Evolutionary conservation across 1,284 basidiomycete genomes (phyloP), one percentile per base, ranked within the genome.

Genomic region (Microbotryum lychnidis-dioicae): DNA sequence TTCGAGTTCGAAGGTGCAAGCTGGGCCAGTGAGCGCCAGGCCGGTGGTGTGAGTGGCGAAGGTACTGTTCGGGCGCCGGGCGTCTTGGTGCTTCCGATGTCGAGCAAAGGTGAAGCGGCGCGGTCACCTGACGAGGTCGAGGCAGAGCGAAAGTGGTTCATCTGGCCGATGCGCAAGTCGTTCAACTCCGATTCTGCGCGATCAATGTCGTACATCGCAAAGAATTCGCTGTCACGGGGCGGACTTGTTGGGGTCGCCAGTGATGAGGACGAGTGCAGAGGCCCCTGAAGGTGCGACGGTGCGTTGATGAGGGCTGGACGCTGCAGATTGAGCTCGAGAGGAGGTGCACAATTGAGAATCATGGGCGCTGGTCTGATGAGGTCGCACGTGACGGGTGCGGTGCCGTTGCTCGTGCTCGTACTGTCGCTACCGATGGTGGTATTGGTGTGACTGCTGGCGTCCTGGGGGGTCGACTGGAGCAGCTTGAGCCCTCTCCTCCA

Each of bases 371-470:
- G 5, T 53, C 31, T 14, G 25, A 31, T 10, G 31, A 27, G 27
- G 23, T 53, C 37, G 12, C 14, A 16, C 37, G 16, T 42, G 37
- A 42, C 37, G 4, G 16, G 37, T 42, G 37, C 20, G 48, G 27
- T 20, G 21, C 50, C 48, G 33, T 61, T 57, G 50, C 27, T 12
- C n/a, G 51, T 37, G 51, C 60, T 50, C 56, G 60, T 60, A 56
- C 60, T 60, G 47, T 53, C 60, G 16, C 25, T 50, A 8, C 63
- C 49, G 12, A 31, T 48, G 14, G 48, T 54, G 7, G 18, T 29
- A 10, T 44, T 53, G 31, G 45, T 44, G n/a, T 21, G 29, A 48
- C 57, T 55, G 9, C 45, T 20, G 18, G 16, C 14, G 16, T 23
- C 16, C 29, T 23, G 21, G 6, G 48, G 7, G 48, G 12, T 16